A percentile compares a stretch with the other conserved stretches of the same genome.
Conservation (phyloP, 371 early-diverging fungal species). For the Lichtheimia hyalospora region DNA sequence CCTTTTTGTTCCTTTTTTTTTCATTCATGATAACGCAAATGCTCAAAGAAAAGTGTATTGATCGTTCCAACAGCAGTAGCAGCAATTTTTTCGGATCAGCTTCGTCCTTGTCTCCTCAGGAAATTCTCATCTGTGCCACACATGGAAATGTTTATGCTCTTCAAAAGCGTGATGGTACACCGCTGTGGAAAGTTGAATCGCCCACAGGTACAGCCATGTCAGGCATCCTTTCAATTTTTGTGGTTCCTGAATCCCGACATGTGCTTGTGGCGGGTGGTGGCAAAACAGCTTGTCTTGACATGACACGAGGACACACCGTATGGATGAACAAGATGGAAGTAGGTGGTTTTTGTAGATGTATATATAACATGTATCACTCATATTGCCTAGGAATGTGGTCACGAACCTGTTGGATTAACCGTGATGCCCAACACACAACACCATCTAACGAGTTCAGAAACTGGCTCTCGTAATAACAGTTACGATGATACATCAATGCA, state of each 20-base stretch:
- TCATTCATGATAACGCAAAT: too few relatives aligned
- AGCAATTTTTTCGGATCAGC: too few relatives aligned
- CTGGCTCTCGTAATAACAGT: neutral
- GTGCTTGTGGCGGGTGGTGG: conserved; percentile 21
- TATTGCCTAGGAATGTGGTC: conserved; percentile 14
- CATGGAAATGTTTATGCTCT: conserved; percentile 32
- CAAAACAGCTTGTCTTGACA: conserved; percentile 17
- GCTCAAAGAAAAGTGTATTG: too few relatives aligned
- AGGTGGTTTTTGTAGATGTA: neutral
- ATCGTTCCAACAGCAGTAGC: neutral
- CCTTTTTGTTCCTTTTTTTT: too few relatives aligned
- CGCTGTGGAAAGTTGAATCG: conserved; percentile 23
- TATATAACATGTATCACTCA: neutral
- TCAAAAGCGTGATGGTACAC: conserved; percentile 24
- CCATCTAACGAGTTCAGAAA: conserved; percentile 3
- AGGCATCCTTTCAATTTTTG: conserved; percentile 23
- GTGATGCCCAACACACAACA: conserved; percentile 11
- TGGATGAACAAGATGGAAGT: conserved; percentile 37
- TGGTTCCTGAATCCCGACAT: conserved; percentile 16
- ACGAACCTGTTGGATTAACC: conserved; percentile 15
- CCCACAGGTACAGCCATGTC: conserved; percentile 14
- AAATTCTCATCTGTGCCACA: conserved; percentile 26
- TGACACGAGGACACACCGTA: conserved; percentile 18
- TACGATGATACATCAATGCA: neutral
- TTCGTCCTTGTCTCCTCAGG: neutral